phyloP scores from a whole-genome alignment of 2,329 filamentous ascomycete genomes.

The Ramularia collo-cygni region DNA sequence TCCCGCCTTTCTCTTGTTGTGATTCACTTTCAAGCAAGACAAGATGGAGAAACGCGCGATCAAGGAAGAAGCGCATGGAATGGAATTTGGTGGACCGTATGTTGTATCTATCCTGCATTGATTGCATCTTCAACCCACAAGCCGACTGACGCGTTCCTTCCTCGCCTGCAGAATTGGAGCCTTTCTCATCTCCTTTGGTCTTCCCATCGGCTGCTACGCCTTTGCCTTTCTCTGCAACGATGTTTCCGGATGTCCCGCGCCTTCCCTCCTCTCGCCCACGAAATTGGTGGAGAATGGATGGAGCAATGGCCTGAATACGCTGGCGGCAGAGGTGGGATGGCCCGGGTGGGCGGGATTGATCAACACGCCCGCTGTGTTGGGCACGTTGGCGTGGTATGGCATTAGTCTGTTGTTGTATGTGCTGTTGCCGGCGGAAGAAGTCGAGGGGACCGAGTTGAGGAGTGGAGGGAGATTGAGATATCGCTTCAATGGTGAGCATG shows the following conservation, averaged over 20 bases:
- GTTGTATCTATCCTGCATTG: slow-evolving; percentile 16
- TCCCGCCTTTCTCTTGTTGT: too few relatives aligned
- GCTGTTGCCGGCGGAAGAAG: slow-evolving; percentile 66
- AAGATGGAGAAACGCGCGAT: slow-evolving; percentile 6
- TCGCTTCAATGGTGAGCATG: slow-evolving; percentile 53
- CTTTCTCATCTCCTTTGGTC: slow-evolving; percentile 67
- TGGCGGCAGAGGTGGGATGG: slow-evolving; percentile 81
- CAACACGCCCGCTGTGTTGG: slow-evolving; percentile 62
- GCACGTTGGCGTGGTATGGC: slow-evolving; percentile 69
- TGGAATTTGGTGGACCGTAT: slow-evolving; percentile 46
- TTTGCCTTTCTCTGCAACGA: slow-evolving; percentile 89
- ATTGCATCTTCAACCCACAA: neutral
- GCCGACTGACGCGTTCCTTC: slow-evolving; percentile 1
- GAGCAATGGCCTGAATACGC: slow-evolving; percentile 52
- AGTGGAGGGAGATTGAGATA: slow-evolving; percentile 73
- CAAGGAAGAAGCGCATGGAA: slow-evolving; percentile 26
- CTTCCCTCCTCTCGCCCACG: slow-evolving; percentile 67
- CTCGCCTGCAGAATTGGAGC: slow-evolving; percentile 58
- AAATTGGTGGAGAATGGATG: slow-evolving; percentile 45
- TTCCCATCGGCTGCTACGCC: slow-evolving; percentile 71
- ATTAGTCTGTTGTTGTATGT: slow-evolving; percentile 69
- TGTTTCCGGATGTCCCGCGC: slow-evolving; percentile 80
- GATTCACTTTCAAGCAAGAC: too few relatives aligned
- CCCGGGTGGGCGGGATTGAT: slow-evolving; percentile 66
- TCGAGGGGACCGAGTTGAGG: slow-evolving; percentile 62